These are phyloP conservation scores for Mychonastes homosphaera DNA, from an alignment of 139 green algal species.

Conservation along the genomic window DNA sequence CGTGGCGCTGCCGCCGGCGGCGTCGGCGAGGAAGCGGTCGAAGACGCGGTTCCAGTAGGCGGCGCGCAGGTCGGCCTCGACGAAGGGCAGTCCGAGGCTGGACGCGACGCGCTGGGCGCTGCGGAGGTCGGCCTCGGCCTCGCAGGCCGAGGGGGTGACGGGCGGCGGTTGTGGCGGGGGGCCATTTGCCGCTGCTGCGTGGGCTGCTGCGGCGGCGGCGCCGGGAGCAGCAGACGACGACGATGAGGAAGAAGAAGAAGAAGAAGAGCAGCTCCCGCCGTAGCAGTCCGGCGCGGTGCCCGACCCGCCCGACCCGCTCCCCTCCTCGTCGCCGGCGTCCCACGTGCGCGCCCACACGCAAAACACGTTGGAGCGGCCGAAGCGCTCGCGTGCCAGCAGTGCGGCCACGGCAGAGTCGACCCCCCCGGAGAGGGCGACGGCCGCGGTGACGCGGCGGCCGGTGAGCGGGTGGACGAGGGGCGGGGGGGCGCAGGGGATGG, in stretches of 20 bases:
- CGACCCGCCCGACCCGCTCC: no score
- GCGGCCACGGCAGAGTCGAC: conserved; percentile 72
- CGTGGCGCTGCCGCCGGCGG: conserved; percentile 43
- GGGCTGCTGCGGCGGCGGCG: no score
- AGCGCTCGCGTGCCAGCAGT: conserved; percentile 35
- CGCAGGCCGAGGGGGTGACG: not conserved
- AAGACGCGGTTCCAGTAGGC: conserved; percentile 75
- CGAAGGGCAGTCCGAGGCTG: conserved; percentile 43
- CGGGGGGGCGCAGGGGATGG: no score
- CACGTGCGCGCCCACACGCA: conserved; percentile 76
- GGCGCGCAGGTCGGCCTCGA: conserved; percentile 58
- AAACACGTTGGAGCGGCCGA: conserved; percentile 40
- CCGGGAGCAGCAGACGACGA: no score
- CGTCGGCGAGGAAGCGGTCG: conserved; percentile 43
- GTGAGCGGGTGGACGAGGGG: no score
- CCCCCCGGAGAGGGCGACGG: conserved; percentile 63
- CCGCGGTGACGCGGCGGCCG: conserved; percentile 20
- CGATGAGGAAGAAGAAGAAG: no score
- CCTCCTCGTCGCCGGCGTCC: conserved; percentile 63
- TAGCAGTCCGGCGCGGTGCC: no score
- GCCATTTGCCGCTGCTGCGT: no score
- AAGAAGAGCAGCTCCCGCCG: no score
- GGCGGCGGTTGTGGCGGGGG: not conserved
- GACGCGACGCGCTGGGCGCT: not conserved
- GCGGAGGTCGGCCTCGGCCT: not conserved